Conservation (phyloP, 1,284 basidiomycete species). For the Serendipita sp. region DNA sequence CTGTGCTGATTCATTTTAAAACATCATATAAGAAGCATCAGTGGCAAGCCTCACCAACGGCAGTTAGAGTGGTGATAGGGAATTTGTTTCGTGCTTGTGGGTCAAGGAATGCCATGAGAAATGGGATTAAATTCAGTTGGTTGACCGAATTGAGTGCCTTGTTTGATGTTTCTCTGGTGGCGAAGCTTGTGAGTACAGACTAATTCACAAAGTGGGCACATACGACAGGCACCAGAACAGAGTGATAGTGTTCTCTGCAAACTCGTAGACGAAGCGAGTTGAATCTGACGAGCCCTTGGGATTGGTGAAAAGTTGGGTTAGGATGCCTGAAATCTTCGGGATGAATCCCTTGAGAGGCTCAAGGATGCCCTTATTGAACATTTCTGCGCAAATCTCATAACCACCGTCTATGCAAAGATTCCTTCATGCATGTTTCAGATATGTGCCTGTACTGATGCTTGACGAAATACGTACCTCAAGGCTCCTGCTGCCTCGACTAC, state of each 20-base stretch:
- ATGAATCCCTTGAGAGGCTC: constrained; percentile 58
- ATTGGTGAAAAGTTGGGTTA: constrained; percentile 53
- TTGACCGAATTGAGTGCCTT: constrained; percentile 82
- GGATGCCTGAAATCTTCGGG: constrained; percentile 63
- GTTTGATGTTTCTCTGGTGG: constrained; percentile 72
- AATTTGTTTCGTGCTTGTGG: constrained; percentile 44
- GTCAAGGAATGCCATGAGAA: constrained; percentile 68
- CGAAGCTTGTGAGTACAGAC: constrained; percentile 20
- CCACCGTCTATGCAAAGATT: constrained; percentile 91
- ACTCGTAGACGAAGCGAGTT: constrained; percentile 63
- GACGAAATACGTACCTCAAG: constrained; percentile 40
- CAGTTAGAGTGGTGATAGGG: constrained; percentile 52
- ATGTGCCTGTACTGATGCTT: neutral
- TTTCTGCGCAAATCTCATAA: constrained; percentile 84
- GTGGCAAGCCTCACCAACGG: constrained; percentile 45
- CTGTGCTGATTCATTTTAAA: constrained; percentile 41
- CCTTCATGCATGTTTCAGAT: constrained; percentile 26
- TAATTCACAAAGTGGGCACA: constrained; percentile 23
- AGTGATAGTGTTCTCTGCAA: constrained; percentile 82
- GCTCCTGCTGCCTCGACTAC: constrained; percentile 75
- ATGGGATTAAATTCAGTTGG: constrained; percentile 55
- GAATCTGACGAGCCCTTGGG: constrained; percentile 45
- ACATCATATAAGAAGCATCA: constrained; percentile 9
- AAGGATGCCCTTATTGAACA: constrained; percentile 90
- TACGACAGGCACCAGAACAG: constrained; percentile 87